A percentile compares a stretch with the other conserved stretches of the same genome.
phyloP scores from a whole-genome alignment of 192 early-diverging fungal genomes.

The Phycomyces blakesleeanus region DNA sequence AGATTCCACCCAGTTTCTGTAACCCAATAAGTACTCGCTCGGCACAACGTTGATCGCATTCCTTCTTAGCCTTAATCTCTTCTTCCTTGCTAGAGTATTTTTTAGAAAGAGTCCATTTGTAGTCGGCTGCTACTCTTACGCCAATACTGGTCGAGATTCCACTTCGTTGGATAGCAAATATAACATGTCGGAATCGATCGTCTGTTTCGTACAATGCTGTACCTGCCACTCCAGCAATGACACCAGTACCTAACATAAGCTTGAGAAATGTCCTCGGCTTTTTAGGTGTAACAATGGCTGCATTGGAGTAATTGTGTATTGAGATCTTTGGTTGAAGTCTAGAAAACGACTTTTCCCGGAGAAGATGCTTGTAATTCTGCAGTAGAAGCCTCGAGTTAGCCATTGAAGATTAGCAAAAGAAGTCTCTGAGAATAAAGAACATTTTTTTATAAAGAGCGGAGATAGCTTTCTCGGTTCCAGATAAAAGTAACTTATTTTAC shows the following conservation, averaged over 20 bases:
- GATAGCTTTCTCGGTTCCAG: no score
- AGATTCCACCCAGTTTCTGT: constrained; percentile 75
- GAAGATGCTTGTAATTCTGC: background rate
- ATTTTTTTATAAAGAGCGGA: background rate
- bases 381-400: background rate
- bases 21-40: constrained; percentile 57
- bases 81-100: constrained; percentile 21
- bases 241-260: background rate
- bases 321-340: background rate
- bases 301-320: background rate
- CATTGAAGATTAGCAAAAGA: background rate
- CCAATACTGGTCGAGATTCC: constrained; percentile 37
- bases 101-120: constrained; percentile 44
- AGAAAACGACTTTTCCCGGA: background rate
- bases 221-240: constrained; percentile 3
- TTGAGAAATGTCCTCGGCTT: background rate
- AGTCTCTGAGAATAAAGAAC: constrained; percentile 66
- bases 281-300: background rate
- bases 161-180: constrained; percentile 33
- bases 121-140: constrained; percentile 47
- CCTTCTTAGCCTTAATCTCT: constrained; percentile 37
- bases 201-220: constrained; percentile 15
- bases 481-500: no score
- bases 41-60: constrained; percentile 63
- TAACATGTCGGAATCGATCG: constrained; percentile 28